Evolutionary conservation across 2,329 filamentous ascomycete genomes (phyloP).

Genomic region (Penicillium brevicompactum): DNA sequence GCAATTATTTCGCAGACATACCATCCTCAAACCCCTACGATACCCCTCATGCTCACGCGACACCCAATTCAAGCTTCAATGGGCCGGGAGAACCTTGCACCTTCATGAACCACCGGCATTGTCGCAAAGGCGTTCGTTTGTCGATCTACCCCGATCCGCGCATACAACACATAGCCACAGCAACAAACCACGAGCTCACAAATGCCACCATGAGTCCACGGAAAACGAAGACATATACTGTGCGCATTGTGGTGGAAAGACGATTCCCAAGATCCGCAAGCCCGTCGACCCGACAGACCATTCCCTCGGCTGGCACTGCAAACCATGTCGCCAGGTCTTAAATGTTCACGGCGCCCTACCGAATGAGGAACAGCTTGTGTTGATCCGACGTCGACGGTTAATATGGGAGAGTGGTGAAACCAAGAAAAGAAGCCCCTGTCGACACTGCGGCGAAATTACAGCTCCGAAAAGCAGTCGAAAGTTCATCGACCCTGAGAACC

Average conservation of each 20-base stretch:
- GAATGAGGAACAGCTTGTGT: slow-evolving; percentile 4
- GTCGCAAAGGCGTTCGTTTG: neutral
- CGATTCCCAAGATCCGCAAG: slow-evolving; percentile 1
- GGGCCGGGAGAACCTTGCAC: neutral
- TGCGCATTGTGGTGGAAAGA: slow-evolving; percentile 2
- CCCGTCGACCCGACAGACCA: neutral
- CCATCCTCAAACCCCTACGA: neutral
- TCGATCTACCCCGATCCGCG: neutral
- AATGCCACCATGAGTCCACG: neutral
- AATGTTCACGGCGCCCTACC: neutral
- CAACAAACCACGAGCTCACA: neutral
- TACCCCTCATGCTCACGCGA: neutral
- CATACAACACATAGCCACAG: neutral
- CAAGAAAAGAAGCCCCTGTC: slow-evolving; percentile 4
- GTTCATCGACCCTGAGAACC: slow-evolving; percentile 1
- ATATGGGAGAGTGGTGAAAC: neutral
- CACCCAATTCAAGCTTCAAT: neutral
- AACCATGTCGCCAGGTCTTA: neutral
- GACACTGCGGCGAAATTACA: slow-evolving; percentile 2
- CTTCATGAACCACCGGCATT: neutral
- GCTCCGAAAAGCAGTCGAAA: slow-evolving; percentile 4
- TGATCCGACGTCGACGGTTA: neutral
- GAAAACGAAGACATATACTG: neutral
- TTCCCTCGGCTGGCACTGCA: slow-evolving; percentile 9
- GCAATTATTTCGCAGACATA: neutral